These are phyloP conservation scores for Leccinum incarnatum DNA, from an alignment of 768 basidiomycete species.

Conservation along the genomic window DNA sequence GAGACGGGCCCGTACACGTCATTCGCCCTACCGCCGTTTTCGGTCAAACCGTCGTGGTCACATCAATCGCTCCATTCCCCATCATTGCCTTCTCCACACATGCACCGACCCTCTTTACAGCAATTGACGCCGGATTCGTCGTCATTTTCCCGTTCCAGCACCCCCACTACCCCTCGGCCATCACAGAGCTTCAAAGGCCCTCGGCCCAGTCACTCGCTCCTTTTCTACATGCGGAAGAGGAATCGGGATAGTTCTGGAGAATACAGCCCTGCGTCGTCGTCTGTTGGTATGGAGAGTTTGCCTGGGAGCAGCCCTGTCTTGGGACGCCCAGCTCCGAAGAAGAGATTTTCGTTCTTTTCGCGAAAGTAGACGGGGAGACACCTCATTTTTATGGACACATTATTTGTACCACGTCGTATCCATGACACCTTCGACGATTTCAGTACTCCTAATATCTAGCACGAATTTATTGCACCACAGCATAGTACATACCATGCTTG, in stretches of 20 bases:
- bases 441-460: slow-evolving; percentile 13
- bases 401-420: slow-evolving; percentile 5
- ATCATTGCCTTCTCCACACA: slow-evolving; percentile 18
- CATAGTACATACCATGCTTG: slow-evolving; percentile 11
- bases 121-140: slow-evolving; percentile 31
- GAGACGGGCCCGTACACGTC: slow-evolving; percentile 33
- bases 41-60: slow-evolving; percentile 22
- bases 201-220: slow-evolving; percentile 25
- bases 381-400: slow-evolving; percentile 10
- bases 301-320: slow-evolving; percentile 5
- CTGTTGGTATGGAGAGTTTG: slow-evolving; percentile 18
- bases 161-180: slow-evolving; percentile 27
- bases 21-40: slow-evolving; percentile 28
- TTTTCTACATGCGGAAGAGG: slow-evolving; percentile 35
- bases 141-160: slow-evolving; percentile 31
- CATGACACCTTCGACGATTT: slow-evolving; percentile 19
- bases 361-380: slow-evolving; percentile 25
- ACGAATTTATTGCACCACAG: slow-evolving; percentile 16
- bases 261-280: slow-evolving; percentile 26
- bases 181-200: slow-evolving; percentile 27
- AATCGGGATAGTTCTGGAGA: slow-evolving; percentile 15
- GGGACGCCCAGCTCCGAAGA: slow-evolving; percentile 16
- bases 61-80: slow-evolving; percentile 19
- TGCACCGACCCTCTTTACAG: slow-evolving; percentile 28
- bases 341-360: slow-evolving; percentile 30